phyloP scores from a whole-genome alignment of 208 protist genomes.

The Herpetomonas samuelpessoai region DNA sequence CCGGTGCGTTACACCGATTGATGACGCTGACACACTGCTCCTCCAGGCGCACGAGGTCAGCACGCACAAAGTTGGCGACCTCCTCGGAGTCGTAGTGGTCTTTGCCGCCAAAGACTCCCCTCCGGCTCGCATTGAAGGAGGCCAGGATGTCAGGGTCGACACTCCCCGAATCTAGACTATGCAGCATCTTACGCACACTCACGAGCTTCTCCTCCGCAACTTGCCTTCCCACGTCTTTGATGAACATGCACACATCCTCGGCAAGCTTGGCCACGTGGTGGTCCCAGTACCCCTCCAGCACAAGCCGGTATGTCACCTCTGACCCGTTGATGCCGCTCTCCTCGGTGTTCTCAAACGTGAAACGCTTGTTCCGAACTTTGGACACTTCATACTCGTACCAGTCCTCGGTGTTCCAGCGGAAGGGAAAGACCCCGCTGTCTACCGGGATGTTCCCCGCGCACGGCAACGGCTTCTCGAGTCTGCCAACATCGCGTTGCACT shows the following conservation, averaged over 20 bases:
- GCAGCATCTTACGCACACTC: constrained; percentile 56
- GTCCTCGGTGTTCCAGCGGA: constrained; percentile 84
- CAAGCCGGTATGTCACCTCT: constrained; percentile 81
- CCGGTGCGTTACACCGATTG: constrained; percentile 79
- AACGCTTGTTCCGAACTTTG: constrained; percentile 84
- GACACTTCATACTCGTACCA: constrained; percentile 91
- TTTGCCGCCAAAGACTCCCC: constrained; percentile 57
- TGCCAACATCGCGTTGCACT: constrained; percentile 79
- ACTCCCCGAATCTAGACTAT: constrained; percentile 21
- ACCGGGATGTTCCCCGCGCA: constrained; percentile 67
- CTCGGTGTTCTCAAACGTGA: constrained; percentile 78
- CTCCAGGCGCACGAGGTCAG: constrained; percentile 64
- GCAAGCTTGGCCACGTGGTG: constrained; percentile 88
- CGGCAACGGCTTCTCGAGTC: constrained; percentile 53
- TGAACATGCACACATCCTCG: constrained; percentile 83
- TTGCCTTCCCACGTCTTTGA: constrained; percentile 77
- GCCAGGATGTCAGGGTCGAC: constrained; percentile 66
- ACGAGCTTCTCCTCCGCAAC: constrained; percentile 75
- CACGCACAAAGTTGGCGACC: constrained; percentile 77
- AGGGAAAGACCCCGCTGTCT: constrained; percentile 62
- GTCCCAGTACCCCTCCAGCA: constrained; percentile 87
- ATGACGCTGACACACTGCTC: constrained; percentile 79
- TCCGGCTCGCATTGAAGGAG: constrained; percentile 48
- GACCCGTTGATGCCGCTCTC: constrained; percentile 46
- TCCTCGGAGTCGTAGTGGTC: constrained; percentile 78